These are phyloP conservation scores for Apiospora hydei DNA, from an alignment of 2,329 filamentous ascomycete species.

Conservation along the genomic window DNA sequence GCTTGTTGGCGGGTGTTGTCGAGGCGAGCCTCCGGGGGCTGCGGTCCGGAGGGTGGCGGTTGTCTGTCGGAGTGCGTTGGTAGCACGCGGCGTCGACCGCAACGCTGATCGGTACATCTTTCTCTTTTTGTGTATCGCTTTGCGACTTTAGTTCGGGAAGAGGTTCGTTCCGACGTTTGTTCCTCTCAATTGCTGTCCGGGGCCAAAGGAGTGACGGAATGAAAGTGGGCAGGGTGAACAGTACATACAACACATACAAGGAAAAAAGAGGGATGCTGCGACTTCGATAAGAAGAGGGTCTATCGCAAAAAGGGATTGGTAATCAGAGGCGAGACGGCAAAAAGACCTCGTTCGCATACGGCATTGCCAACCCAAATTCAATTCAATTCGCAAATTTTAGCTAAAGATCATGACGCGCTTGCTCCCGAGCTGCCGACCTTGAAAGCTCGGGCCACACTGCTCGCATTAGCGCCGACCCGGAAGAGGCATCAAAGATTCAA, in stretches of 20 bases:
- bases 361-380: neutral
- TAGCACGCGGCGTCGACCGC: constrained; percentile 55
- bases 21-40: constrained; percentile 59
- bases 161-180: neutral
- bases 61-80: constrained; percentile 50
- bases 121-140: neutral
- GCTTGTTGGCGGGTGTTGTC: constrained; percentile 65
- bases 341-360: constrained; percentile 2
- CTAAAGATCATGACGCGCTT: constrained; percentile 7
- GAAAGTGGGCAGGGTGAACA: neutral
- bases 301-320: constrained; percentile 15
- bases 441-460: constrained; percentile 9
- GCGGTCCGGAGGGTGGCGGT: constrained; percentile 41
- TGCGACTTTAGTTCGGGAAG: neutral
- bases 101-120: constrained; percentile 62
- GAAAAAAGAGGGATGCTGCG: neutral
- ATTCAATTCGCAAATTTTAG: constrained; percentile 9
- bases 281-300: neutral
- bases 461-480: neutral
- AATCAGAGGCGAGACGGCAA: neutral
- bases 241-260: neutral
- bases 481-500: neutral
- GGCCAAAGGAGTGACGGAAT: constrained; percentile 17
- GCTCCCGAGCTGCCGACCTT: constrained; percentile 18
- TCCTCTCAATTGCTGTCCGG: neutral